Evolutionary conservation across 225 moss, liverwort and hornwort genomes (phyloP).

Genomic region (Pleurozium schreberi): DNA sequence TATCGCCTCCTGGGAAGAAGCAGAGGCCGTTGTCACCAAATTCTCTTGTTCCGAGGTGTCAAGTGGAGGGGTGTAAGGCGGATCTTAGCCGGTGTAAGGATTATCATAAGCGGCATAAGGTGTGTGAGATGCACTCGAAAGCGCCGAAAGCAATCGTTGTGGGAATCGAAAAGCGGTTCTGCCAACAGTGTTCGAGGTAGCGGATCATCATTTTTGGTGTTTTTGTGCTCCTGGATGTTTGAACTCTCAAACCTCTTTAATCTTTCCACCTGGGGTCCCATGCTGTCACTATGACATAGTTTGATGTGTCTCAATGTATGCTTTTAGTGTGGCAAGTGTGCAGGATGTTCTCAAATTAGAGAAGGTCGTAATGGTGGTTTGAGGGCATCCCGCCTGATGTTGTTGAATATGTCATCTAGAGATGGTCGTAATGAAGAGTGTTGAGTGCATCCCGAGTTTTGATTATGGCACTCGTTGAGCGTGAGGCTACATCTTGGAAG

Average conservation of each 20-base stretch:
- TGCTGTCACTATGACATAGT: background rate
- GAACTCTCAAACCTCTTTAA: background rate
- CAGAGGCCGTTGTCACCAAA: constrained; percentile 49
- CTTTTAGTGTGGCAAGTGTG: background rate
- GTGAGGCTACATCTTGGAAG: background rate
- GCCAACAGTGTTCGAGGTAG: constrained; percentile 75
- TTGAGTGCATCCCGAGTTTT: background rate
- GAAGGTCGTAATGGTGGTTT: background rate
- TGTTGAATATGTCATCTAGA: background rate
- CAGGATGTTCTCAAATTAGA: background rate
- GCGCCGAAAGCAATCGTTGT: constrained; percentile 55
- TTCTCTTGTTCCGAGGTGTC: constrained; percentile 58
- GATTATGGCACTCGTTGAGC: background rate
- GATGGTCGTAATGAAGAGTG: background rate
- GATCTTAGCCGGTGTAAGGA: constrained; percentile 75
- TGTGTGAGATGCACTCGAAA: constrained; percentile 86
- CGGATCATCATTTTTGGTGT: background rate
- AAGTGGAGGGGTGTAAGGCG: constrained; percentile 78
- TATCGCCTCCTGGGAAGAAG: constrained; percentile 57
- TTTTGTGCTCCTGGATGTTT: background rate
- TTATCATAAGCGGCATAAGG: constrained; percentile 87
- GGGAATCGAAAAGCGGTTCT: constrained; percentile 77
- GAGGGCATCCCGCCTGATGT: background rate
- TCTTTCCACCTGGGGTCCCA: background rate
- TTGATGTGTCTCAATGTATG: background rate